Base-by-base conservation (phyloP, 805 yeast species). In the Babjeviella inositovora region DNA sequence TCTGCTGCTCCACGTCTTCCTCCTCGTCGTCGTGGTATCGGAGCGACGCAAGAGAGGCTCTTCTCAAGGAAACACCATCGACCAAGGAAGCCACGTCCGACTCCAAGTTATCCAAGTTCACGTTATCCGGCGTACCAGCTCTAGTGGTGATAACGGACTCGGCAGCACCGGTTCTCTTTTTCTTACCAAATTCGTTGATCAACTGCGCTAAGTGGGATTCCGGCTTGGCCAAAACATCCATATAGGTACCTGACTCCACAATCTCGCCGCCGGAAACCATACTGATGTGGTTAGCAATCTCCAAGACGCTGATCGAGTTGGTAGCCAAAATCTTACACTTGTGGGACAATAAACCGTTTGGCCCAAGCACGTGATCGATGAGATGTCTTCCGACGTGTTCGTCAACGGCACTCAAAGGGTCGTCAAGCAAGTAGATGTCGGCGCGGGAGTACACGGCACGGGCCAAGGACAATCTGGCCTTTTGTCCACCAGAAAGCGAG, bases 401-500 rank as follows among this genome's bases (percentile, higher is more conserved):
- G 50, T 90, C 98, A 19, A 90, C 98, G 13, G 98, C 98, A 43
- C 93, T 76, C 29, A 90, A 61, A 7, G 93, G 80, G 48, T 90
- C 98, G 45, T 90, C 98, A 32, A 90, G 51, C 19, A 90, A 51
- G 43, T 81, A 84, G 15, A 90, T 68, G 41, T 90, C 97, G 3
- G 97, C 92, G 33, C 97, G 63, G 8, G 94, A 67, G 43, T 90
- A 90, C 7, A 90, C 94, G 8, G 98, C 96, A 43, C 98, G 68
- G 0, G 98, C 98, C 25, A 90, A 62, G 2, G 93, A 73, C 17
- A 90, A 61, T 45, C 98, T 71, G 0, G 98, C 97, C 59, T 90
- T 90, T 48, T 90, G 98, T 21, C 98, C 98, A 24, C 98, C 98
- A 19, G 94, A 80, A 23, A 90, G 58, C 8, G 96, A 81, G 24